Conservation (phyloP, 148 eudicot genomes). For the Rhododendron molle region DNA sequence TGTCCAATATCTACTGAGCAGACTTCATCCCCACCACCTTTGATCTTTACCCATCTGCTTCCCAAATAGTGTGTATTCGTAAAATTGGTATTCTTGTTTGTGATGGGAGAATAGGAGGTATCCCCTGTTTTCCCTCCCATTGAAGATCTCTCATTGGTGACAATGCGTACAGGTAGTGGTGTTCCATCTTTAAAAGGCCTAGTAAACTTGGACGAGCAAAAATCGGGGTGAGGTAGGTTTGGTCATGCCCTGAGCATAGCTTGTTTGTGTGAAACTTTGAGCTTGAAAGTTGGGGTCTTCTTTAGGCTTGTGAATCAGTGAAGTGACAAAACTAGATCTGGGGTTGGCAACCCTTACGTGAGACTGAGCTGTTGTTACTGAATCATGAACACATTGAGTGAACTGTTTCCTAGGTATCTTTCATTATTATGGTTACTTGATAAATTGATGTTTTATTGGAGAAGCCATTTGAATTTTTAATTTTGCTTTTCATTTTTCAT, state of each 20-base stretch:
- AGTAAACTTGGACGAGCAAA: background rate
- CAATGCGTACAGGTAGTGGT: background rate
- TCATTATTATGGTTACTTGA: background rate
- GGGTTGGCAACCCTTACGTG: background rate
- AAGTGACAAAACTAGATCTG: background rate
- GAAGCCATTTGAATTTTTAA: background rate
- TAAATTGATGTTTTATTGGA: background rate
- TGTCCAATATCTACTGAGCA: background rate
- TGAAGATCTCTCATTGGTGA: background rate
- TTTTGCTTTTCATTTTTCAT: background rate
- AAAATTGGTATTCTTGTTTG: background rate
- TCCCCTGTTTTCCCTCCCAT: background rate
- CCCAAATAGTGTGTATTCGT: background rate
- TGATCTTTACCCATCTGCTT: background rate
- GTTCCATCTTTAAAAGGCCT: background rate
- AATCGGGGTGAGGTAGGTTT: background rate
- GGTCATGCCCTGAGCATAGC: background rate
- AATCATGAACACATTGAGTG: background rate
- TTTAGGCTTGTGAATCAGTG: background rate
- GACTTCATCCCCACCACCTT: background rate
- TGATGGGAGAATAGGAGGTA: background rate
- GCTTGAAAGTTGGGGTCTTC: slow-evolving; percentile 1
- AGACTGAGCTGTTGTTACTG: slow-evolving; percentile 1
- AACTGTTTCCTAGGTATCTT: background rate
- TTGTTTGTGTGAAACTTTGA: background rate